Conservation (phyloP, 1,284 basidiomycete species). For the Austroboletus niveus region DNA sequence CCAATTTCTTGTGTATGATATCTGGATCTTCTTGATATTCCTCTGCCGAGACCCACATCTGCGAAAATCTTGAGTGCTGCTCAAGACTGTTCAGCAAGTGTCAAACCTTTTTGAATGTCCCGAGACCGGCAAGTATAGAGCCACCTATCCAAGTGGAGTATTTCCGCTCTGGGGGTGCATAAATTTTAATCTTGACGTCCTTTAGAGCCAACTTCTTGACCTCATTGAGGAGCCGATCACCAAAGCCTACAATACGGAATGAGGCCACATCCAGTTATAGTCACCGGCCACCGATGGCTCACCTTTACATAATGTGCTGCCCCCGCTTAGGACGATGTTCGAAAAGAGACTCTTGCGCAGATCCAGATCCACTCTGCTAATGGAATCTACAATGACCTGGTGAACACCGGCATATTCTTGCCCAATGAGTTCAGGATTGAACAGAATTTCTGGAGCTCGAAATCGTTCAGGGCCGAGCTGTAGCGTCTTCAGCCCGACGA, state of each 20-base stretch:
- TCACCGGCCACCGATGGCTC: constrained; percentile 16
- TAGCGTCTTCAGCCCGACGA: constrained; percentile 7
- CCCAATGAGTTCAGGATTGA: constrained; percentile 96
- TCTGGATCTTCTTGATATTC: constrained; percentile 99
- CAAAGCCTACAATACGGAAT: constrained; percentile 68
- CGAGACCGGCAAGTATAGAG: constrained; percentile 91
- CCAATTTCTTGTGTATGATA: constrained; percentile 91
- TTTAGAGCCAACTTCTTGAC: constrained; percentile 96
- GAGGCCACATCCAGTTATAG: constrained; percentile 2
- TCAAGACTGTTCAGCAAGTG: constrained; percentile 2
- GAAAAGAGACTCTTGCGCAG: constrained; percentile 93
- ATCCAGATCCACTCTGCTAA: constrained; percentile 85
- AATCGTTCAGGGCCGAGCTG: constrained; percentile 95
- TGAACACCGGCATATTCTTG: constrained; percentile 97
- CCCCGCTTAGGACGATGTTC: constrained; percentile 96
- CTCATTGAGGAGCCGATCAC: constrained; percentile 92
- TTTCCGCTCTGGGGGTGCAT: constrained; percentile 98
- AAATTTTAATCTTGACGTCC: constrained; percentile 99
- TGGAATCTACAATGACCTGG: constrained; percentile 90
- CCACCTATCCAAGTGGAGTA: constrained; percentile 99
- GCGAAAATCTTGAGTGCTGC: constrained; percentile 8
- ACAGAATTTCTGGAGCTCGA: constrained; percentile 95
- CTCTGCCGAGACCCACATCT: constrained; percentile 99
- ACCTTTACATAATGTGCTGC: constrained; percentile 94
- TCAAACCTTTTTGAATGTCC: constrained; percentile 93